Evolutionary conservation across 148 eudicot species (phyloP).

Genomic region (Arctostaphylos glauca): DNA sequence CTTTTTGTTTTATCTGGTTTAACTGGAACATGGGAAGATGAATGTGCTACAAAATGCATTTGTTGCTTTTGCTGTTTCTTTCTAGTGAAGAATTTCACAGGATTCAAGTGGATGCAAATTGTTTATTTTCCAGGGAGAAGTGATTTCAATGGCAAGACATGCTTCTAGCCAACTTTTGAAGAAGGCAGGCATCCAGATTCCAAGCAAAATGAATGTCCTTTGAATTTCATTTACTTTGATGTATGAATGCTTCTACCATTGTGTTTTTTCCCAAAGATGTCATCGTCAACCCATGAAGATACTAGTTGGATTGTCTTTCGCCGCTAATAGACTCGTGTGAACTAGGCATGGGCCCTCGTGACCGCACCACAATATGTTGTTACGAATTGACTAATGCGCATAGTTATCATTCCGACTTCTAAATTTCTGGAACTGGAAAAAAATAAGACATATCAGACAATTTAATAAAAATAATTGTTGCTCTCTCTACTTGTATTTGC

Average conservation of each 20-base stretch:
- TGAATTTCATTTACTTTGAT: neutral
- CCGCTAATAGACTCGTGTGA: no score
- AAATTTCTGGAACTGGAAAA: no score
- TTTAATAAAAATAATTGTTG: no score
- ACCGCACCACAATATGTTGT: no score
- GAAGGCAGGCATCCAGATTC: slow-evolving; percentile 72
- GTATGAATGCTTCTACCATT: neutral
- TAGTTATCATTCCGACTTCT: no score
- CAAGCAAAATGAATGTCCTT: slow-evolving; percentile 63
- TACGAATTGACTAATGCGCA: no score
- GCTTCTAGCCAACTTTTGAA: slow-evolving; percentile 56
- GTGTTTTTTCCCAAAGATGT: no score
- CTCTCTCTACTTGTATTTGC: no score
- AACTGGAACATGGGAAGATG: neutral
- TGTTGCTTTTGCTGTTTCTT: neutral
- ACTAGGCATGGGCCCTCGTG: no score
- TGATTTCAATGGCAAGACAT: slow-evolving; percentile 54
- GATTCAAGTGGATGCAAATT: neutral
- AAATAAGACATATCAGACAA: no score
- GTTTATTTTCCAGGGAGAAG: slow-evolving; percentile 46
- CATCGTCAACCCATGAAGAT: no score
- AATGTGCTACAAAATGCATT: neutral
- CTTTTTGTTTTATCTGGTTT: neutral
- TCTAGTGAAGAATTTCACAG: neutral
- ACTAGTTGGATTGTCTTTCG: no score